Percentiles rank a stretch among this genome's conserved stretches.
These are phyloP conservation scores for Juglanconis sp. DNA, from an alignment of 2,329 filamentous ascomycete species.

Conservation along the genomic window DNA sequence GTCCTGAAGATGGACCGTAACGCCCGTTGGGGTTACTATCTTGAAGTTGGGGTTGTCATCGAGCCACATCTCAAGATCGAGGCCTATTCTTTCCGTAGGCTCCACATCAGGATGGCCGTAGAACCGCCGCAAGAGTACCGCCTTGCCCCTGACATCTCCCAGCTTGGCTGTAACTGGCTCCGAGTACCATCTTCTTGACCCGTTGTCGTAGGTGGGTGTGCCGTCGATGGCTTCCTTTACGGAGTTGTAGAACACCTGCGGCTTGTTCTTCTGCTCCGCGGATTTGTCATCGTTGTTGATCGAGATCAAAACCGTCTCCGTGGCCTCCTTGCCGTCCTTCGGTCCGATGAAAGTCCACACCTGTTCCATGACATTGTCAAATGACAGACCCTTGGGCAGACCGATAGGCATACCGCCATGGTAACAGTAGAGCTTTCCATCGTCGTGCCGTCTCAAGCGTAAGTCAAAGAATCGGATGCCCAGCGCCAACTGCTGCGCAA, in stretches of 20 bases:
- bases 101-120: slow-evolving; percentile 38
- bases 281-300: slow-evolving; percentile 66
- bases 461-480: slow-evolving; percentile 73
- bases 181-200: slow-evolving; percentile 55
- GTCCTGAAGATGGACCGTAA: slow-evolving; percentile 42
- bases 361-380: slow-evolving; percentile 57
- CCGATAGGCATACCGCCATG: slow-evolving; percentile 69
- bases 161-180: slow-evolving; percentile 52
- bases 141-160: slow-evolving; percentile 62
- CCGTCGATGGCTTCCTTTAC: slow-evolving; percentile 54
- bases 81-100: slow-evolving; percentile 28
- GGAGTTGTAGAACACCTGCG: slow-evolving; percentile 36
- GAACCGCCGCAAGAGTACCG: slow-evolving; percentile 64
- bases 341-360: slow-evolving; percentile 57
- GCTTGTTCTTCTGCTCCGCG: slow-evolving; percentile 51
- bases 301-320: slow-evolving; percentile 64
- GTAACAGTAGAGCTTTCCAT: slow-evolving; percentile 59
- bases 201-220: slow-evolving; percentile 27
- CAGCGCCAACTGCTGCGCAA: slow-evolving; percentile 62
- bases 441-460: slow-evolving; percentile 39
- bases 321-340: slow-evolving; percentile 41
- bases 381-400: slow-evolving; percentile 59
- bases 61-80: slow-evolving; percentile 50
- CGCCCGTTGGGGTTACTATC: slow-evolving; percentile 35
- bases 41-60: slow-evolving; percentile 62